These are phyloP conservation scores for Candida endomychidarum DNA, from an alignment of 805 yeast species.

Conservation along the genomic window DNA sequence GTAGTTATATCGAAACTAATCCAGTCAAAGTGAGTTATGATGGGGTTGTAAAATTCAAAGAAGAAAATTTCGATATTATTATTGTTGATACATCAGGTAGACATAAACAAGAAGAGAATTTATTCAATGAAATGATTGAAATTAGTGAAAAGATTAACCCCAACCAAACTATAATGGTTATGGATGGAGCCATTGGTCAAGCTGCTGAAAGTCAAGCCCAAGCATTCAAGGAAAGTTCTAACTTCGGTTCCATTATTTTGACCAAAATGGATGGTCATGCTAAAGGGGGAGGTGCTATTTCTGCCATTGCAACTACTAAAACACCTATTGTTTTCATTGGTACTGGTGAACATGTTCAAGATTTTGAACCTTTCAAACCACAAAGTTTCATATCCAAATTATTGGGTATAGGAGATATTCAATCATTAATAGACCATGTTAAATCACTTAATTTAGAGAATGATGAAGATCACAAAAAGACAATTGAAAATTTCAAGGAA, in stretches of 20 bases:
- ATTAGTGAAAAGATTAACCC: conserved; percentile 86
- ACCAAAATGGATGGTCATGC: conserved; percentile 99
- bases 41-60: conserved; percentile 89
- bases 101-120: conserved; percentile 89
- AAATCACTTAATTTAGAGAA: conserved; percentile 71
- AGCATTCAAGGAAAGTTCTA: conserved; percentile 90
- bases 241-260: conserved; percentile 91
- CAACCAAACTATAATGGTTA: conserved; percentile 95
- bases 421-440: conserved; percentile 91
- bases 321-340: conserved; percentile 96
- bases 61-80: conserved; percentile 87
- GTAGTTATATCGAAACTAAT: conserved; percentile 92
- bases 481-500: conserved; percentile 88
- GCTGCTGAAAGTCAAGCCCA: conserved; percentile 94
- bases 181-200: conserved; percentile 97
- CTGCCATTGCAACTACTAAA: conserved; percentile 95
- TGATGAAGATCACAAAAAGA: conserved; percentile 76
- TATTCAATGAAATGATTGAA: conserved; percentile 93
- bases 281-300: conserved; percentile 98
- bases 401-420: conserved; percentile 93
- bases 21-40: conserved; percentile 89
- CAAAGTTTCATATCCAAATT: conserved; percentile 86
- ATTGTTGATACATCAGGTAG: conserved; percentile 98
- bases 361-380: conserved; percentile 89
- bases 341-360: conserved; percentile 96